Percentiles rank a stretch among this genome's conserved stretches.
phyloP scores from a whole-genome alignment of 2,329 filamentous ascomycete species.

The Pleomassaria siparia region DNA sequence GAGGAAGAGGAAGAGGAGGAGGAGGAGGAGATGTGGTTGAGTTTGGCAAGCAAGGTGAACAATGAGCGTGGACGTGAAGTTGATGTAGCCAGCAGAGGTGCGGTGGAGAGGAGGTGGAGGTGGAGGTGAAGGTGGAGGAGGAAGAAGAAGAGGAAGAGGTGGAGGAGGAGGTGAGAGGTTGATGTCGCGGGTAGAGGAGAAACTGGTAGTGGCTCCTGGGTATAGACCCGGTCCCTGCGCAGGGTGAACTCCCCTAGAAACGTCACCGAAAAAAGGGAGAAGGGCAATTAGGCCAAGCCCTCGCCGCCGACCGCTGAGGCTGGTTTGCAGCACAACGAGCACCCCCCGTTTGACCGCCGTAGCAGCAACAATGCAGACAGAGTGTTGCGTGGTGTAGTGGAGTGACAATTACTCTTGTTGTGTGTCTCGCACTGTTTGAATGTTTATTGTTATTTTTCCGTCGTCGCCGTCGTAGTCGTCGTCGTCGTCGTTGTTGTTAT shows the following conservation, averaged over 20 bases:
- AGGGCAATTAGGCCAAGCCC: neutral
- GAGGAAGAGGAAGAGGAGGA: too few relatives aligned
- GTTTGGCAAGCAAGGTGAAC: too few relatives aligned
- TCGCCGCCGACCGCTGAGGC: neutral
- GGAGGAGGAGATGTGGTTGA: too few relatives aligned
- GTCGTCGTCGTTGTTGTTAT: too few relatives aligned
- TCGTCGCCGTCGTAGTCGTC: too few relatives aligned
- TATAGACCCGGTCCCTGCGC: neutral
- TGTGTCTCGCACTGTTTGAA: too few relatives aligned
- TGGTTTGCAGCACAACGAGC: neutral
- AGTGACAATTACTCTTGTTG: neutral
- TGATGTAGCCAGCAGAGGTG: too few relatives aligned
- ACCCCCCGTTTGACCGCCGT: neutral
- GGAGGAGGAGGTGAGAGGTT: neutral
- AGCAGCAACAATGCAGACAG: neutral
- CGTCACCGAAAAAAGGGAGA: neutral
- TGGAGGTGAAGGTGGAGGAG: neutral
- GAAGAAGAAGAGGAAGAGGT: neutral
- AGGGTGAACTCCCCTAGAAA: neutral
- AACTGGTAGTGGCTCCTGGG: neutral
- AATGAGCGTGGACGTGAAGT: neutral
- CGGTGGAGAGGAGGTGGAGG: too few relatives aligned
- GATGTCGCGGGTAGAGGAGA: constrained; percentile 1
- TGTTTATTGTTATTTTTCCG: too few relatives aligned
- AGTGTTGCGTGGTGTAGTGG: neutral